phyloP scores from a whole-genome alignment of 768 basidiomycete genomes.

The Leccinum pellstonianum region DNA sequence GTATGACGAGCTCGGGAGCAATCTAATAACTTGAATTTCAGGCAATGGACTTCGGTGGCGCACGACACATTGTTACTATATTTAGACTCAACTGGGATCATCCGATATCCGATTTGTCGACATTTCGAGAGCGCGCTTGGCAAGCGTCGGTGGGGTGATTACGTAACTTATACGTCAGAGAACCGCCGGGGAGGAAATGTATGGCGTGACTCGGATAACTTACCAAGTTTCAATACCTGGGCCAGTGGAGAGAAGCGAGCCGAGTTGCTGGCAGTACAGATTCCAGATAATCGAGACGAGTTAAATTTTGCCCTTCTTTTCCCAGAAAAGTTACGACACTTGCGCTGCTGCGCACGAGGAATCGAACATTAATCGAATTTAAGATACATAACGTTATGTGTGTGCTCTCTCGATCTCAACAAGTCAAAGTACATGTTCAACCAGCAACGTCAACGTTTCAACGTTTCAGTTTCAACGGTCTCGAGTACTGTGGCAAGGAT shows the following conservation, averaged over 20 bases:
- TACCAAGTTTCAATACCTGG: not conserved
- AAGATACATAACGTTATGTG: constrained; percentile 1
- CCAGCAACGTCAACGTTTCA: not conserved
- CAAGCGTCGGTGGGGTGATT: not conserved
- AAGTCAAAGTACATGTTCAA: not conserved
- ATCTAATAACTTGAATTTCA: constrained; percentile 1
- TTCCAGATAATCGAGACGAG: not conserved
- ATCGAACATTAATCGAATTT: too few relatives aligned
- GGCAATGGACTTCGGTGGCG: not conserved
- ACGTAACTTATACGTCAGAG: constrained; percentile 7
- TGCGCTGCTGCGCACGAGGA: too few relatives aligned
- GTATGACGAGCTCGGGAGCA: not conserved
- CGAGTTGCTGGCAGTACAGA: not conserved
- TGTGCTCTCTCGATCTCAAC: not conserved
- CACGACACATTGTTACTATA: not conserved
- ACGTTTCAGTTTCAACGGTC: too few relatives aligned
- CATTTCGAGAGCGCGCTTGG: not conserved
- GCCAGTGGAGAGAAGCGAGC: not conserved
- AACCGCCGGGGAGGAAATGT: not conserved
- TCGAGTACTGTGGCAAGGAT: not conserved
- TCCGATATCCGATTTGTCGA: not conserved
- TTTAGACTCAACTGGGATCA: not conserved
- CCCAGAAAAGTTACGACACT: not conserved
- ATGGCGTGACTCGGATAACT: not conserved
- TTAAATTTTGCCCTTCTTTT: not conserved